A percentile compares a stretch with the other conserved stretches of the same genome.
Conservation (phyloP, 2,329 filamentous ascomycete species). For the Colletotrichum cereale region DNA sequence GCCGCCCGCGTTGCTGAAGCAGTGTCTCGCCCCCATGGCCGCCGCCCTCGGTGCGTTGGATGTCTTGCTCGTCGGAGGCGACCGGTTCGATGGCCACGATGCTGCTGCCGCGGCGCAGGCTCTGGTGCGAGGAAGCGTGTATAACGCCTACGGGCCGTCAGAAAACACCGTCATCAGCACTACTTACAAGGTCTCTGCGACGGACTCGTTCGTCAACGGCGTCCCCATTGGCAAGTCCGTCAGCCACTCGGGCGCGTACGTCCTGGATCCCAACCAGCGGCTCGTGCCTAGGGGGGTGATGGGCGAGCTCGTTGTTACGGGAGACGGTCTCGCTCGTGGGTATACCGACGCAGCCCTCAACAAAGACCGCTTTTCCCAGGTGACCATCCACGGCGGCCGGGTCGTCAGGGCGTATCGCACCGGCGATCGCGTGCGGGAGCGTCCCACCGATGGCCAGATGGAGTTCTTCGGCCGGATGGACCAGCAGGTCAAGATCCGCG, state of each 20-base stretch:
- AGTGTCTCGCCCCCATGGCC: slow-evolving; percentile 48
- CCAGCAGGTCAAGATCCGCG: slow-evolving; percentile 49
- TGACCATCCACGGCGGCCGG: slow-evolving; percentile 18
- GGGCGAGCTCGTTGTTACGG: slow-evolving; percentile 47
- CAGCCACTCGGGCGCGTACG: slow-evolving; percentile 42
- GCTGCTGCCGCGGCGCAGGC: slow-evolving; percentile 14
- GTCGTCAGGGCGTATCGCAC: slow-evolving; percentile 44
- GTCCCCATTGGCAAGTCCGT: slow-evolving; percentile 42
- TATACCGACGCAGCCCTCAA: slow-evolving; percentile 41
- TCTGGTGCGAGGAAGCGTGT: neutral
- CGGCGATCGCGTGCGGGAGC: slow-evolving; percentile 45
- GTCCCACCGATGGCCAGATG: slow-evolving; percentile 42
- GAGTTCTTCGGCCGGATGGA: slow-evolving; percentile 48
- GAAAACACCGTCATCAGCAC: slow-evolving; percentile 41
- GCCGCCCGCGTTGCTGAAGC: slow-evolving; percentile 37
- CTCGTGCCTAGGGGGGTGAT: slow-evolving; percentile 45
- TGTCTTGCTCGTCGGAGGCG: slow-evolving; percentile 52
- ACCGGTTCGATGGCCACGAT: slow-evolving; percentile 40
- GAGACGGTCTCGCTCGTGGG: slow-evolving; percentile 44
- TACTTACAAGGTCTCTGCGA: slow-evolving; percentile 23
- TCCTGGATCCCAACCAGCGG: slow-evolving; percentile 44
- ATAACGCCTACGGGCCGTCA: slow-evolving; percentile 41
- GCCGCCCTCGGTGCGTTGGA: slow-evolving; percentile 48
- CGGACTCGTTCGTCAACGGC: slow-evolving; percentile 35
- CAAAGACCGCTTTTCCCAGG: slow-evolving; percentile 39